These are phyloP conservation scores for Nemania serpens DNA, from an alignment of 2,329 filamentous ascomycete species.

Conservation along the genomic window DNA sequence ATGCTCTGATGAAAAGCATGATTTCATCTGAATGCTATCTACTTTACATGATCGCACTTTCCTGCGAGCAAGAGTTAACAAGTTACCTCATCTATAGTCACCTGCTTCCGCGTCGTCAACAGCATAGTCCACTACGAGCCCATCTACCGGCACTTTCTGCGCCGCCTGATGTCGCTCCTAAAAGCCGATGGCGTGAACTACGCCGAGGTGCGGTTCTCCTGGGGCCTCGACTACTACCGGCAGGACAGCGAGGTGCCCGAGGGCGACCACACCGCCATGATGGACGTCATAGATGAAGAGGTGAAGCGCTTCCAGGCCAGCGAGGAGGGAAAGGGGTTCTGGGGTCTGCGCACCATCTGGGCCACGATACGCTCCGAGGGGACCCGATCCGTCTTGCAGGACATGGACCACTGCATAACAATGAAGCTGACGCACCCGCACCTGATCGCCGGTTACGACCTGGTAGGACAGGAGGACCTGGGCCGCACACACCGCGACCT, in stretches of 20 bases:
- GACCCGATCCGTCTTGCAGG: slow-evolving; percentile 70
- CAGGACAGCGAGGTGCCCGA: slow-evolving; percentile 69
- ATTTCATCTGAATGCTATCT: too few relatives aligned
- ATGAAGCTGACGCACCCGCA: slow-evolving; percentile 80
- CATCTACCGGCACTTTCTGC: slow-evolving; percentile 78
- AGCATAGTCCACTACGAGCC: slow-evolving; percentile 88
- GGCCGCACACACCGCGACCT: slow-evolving; percentile 78
- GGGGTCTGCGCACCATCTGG: slow-evolving; percentile 86
- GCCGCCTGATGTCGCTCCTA: slow-evolving; percentile 70
- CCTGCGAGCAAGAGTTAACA: slow-evolving; percentile 5
- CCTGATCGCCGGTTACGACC: slow-evolving; percentile 83
- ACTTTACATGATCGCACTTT: too few relatives aligned
- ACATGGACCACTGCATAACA: slow-evolving; percentile 86
- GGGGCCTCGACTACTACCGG: slow-evolving; percentile 71
- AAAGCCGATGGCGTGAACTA: slow-evolving; percentile 83
- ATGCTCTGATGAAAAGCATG: not conserved
- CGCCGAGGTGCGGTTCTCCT: slow-evolving; percentile 78
- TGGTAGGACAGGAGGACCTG: slow-evolving; percentile 85
- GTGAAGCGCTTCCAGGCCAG: slow-evolving; percentile 74
- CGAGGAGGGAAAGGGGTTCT: slow-evolving; percentile 75
- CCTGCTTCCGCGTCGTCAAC: slow-evolving; percentile 72
- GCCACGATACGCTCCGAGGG: slow-evolving; percentile 70
- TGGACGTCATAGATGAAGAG: slow-evolving; percentile 76
- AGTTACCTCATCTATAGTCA: slow-evolving; percentile 15
- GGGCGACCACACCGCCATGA: slow-evolving; percentile 69